Base-by-base conservation (phyloP, 805 yeast species). In the Schizosaccharomyces lindneri region DNA sequence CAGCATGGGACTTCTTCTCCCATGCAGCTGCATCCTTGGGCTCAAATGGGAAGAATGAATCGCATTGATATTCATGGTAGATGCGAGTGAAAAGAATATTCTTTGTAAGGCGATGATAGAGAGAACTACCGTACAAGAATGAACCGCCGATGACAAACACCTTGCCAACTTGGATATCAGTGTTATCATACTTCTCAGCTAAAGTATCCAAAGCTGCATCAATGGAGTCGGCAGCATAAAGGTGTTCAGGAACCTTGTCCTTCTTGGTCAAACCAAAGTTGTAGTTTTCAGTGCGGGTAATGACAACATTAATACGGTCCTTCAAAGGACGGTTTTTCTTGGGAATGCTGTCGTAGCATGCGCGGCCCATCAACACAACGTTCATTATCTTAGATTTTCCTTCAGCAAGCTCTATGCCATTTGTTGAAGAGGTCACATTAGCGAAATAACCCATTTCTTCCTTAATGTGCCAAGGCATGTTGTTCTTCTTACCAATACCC, bases 311-410 rank as follows among this genome's bases (percentile, higher is more conserved):
- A 32, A 81, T 62, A 63, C 98, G 77, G 60, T 76, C 80, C 2
- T 83, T 82, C 57, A 93, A 75, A 0, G 98, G 98, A 64, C 95
- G 75, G 72, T 87, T 93, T 69, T 78, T 82, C 1, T 72, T 64
- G 0, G 98, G 97, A 41, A 93, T 89, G 6, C 95, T 85, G 41
- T 88, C 93, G 95, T 97, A 93, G 1, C 97, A 90, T 68, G 82
- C 85, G 63, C 97, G 78, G 15, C 98, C 98, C 98, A 93, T 93
- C 3, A 93, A 77, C 15, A 93, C 97, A 0, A 86, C 94, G 69
- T 87, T 87, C 48, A 55, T 31, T 6, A 62, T 29, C 65, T 68
- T 64, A 32, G 59, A 31, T 15, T 36, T 27, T 39, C 61, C 36
- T 59, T 13, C 31, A 7, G 21, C 57, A 17, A 21, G 31, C n/a